These are phyloP conservation scores for Moniliella sp. DNA, from an alignment of 1,284 basidiomycete genomes.

Conservation along the genomic window DNA sequence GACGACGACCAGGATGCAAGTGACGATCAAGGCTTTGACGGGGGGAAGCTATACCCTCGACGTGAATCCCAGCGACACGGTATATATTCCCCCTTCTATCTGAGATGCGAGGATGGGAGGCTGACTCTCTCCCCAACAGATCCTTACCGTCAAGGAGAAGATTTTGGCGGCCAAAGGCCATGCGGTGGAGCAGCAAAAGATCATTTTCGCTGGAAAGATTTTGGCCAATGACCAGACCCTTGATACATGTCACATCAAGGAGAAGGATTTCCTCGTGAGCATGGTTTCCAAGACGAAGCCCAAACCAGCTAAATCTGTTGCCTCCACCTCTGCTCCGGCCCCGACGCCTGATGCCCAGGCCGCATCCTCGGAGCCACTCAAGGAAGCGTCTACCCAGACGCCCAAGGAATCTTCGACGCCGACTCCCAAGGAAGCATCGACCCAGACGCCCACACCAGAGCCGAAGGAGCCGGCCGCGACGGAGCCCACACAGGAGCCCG, in stretches of 20 bases:
- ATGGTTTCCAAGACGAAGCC: constrained; percentile 76
- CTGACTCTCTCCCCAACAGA: too few relatives aligned
- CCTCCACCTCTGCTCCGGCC: too few relatives aligned
- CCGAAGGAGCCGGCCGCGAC: too few relatives aligned
- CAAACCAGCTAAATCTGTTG: too few relatives aligned
- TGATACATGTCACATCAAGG: constrained; percentile 72
- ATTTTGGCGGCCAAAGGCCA: constrained; percentile 59
- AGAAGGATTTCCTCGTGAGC: constrained; percentile 93
- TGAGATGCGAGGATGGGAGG: too few relatives aligned
- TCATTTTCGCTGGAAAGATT: constrained; percentile 92
- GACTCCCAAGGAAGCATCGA: too few relatives aligned
- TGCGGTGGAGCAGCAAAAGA: constrained; percentile 55
- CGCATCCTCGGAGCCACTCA: not conserved
- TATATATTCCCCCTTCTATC: too few relatives aligned
- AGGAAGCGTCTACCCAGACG: too few relatives aligned
- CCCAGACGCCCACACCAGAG: too few relatives aligned
- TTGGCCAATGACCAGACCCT: constrained; percentile 70
- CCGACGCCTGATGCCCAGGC: not conserved
- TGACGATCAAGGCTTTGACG: constrained; percentile 26
- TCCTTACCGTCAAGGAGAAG: constrained; percentile 62
- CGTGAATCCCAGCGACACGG: constrained; percentile 22
- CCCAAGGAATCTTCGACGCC: too few relatives aligned
- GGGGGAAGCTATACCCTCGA: constrained; percentile 30
- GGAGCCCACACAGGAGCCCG: too few relatives aligned
- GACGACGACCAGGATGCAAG: constrained; percentile 29